Evolutionary conservation across 139 green algal species (phyloP).

Genomic region (Tetradesmus lagerheimii): DNA sequence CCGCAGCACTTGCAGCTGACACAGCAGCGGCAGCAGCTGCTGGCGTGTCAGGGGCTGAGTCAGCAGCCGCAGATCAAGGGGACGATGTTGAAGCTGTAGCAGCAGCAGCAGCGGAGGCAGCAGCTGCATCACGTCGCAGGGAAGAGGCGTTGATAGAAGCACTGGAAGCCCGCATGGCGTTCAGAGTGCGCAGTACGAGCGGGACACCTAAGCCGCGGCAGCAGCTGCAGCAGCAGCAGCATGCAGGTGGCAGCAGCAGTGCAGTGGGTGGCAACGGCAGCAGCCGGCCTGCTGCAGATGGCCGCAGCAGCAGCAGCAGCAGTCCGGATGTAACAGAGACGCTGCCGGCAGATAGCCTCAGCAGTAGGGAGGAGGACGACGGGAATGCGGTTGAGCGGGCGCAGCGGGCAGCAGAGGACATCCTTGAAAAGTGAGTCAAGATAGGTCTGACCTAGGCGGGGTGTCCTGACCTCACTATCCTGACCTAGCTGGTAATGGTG

Average conservation of each 20-base stretch:
- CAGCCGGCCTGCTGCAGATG: background rate
- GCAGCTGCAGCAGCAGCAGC: background rate
- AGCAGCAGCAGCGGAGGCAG: constrained; percentile 18
- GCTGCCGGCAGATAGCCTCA: too few relatives aligned
- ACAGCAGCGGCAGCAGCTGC: constrained; percentile 25
- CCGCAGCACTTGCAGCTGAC: background rate
- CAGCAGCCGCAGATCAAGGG: constrained; percentile 39
- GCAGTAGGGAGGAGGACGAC: constrained; percentile 2
- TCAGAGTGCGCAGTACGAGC: constrained; percentile 16
- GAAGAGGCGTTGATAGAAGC: constrained; percentile 29
- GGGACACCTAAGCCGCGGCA: background rate
- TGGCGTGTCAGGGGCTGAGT: constrained; percentile 10
- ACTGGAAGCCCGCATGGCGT: constrained; percentile 27
- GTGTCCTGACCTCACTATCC: too few relatives aligned
- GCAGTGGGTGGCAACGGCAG: background rate
- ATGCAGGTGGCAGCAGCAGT: background rate
- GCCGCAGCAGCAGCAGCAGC: background rate
- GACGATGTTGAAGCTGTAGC: constrained; percentile 38
- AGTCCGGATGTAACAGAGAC: background rate
- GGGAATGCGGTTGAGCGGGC: background rate
- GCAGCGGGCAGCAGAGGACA: constrained; percentile 20
- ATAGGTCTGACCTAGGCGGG: too few relatives aligned
- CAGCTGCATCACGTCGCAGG: constrained; percentile 18
- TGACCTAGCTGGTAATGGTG: too few relatives aligned
- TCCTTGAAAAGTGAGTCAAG: constrained; percentile 44